These are phyloP conservation scores for Podaxis sp. DNA, from an alignment of 768 basidiomycete genomes.

Conservation along the genomic window DNA sequence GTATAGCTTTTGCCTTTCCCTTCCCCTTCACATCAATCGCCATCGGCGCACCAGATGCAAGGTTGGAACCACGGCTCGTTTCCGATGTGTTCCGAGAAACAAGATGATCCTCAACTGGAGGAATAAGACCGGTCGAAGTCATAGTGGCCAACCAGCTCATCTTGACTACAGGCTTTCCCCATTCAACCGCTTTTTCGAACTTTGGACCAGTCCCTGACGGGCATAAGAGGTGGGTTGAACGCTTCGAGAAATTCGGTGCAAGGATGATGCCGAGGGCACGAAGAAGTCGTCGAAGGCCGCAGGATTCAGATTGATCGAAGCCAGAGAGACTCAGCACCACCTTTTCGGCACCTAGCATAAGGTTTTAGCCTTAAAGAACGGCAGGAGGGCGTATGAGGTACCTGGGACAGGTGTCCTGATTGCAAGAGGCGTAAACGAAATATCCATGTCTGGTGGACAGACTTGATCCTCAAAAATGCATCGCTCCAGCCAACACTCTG, in stretches of 20 bases:
- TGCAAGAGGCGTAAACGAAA: conserved; percentile 68
- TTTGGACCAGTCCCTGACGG: conserved; percentile 70
- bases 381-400: conserved; percentile 26
- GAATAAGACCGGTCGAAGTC: conserved; percentile 51
- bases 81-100: conserved; percentile 21
- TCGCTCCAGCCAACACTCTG: conserved; percentile 92
- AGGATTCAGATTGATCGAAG: conserved; percentile 66
- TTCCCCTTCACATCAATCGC: conserved; percentile 28
- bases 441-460: conserved; percentile 63
- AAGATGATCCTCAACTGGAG: conserved; percentile 32
- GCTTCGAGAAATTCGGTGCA: conserved; percentile 59
- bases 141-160: conserved; percentile 70
- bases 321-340: conserved; percentile 74
- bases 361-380: neutral
- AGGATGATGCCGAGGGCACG: conserved; percentile 63
- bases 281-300: conserved; percentile 64
- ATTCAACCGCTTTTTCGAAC: conserved; percentile 75
- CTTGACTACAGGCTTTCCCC: conserved; percentile 74
- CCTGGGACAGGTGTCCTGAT: conserved; percentile 60
- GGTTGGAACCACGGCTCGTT: neutral
- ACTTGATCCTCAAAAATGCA: conserved; percentile 79
- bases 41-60: conserved; percentile 5
- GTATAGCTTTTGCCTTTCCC: conserved; percentile 28
- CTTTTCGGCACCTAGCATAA: conserved; percentile 48
- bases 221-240: conserved; percentile 81